Evolutionary conservation across 2,329 filamentous ascomycete species (phyloP).

Genomic region (Aspergillus niger): DNA sequence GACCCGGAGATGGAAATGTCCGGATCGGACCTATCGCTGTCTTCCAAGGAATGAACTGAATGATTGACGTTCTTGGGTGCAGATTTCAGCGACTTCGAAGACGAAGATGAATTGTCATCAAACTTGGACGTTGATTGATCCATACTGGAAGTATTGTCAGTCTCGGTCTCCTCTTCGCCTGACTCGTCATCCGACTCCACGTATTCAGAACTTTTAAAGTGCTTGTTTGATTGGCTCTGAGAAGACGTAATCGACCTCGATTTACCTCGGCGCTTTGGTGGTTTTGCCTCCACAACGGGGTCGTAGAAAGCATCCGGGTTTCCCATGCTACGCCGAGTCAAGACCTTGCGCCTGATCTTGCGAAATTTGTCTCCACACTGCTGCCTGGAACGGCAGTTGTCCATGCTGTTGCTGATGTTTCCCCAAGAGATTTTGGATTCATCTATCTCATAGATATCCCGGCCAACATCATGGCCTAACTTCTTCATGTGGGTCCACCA

Average conservation of each 20-base stretch:
- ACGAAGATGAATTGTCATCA: background rate
- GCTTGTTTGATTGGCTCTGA: background rate
- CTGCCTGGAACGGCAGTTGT: conserved; percentile 38
- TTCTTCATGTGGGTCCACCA: conserved; percentile 25
- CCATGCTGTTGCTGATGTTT: conserved; percentile 31
- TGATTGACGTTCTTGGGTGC: background rate
- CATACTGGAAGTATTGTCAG: background rate
- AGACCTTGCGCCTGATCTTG: conserved; percentile 31
- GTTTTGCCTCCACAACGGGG: conserved; percentile 12
- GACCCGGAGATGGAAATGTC: too few species aligned
- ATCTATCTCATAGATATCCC: conserved; percentile 41
- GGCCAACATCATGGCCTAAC: conserved; percentile 26
- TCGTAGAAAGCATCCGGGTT: conserved; percentile 31
- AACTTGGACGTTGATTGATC: background rate
- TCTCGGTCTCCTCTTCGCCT: background rate
- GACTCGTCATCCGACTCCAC: conserved; percentile 15
- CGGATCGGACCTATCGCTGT: too few species aligned
- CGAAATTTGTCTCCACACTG: conserved; percentile 46
- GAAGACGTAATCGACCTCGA: background rate
- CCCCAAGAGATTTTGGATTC: conserved; percentile 38
- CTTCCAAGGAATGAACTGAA: too few species aligned
- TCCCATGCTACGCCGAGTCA: conserved; percentile 22
- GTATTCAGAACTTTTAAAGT: conserved; percentile 10
- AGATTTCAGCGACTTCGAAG: background rate
- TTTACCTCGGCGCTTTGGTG: background rate